phyloP scores from a whole-genome alignment of 1,284 basidiomycete species.

The Sutorius eximius region DNA sequence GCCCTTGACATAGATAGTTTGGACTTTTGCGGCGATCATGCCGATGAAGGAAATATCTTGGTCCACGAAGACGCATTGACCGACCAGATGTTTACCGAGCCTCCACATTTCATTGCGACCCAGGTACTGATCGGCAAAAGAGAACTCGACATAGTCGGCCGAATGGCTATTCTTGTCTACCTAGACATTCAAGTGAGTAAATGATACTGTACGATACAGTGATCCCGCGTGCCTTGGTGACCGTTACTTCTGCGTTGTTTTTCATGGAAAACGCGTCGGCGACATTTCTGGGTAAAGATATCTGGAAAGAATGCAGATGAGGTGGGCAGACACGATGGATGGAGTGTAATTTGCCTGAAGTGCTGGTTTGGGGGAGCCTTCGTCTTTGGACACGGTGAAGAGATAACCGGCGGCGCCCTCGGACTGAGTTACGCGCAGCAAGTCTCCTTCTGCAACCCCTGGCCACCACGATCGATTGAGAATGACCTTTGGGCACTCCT shows the following conservation, averaged over 20 bases:
- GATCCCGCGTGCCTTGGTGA: conserved; percentile 57
- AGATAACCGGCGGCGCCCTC: conserved; percentile 54
- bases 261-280: conserved; percentile 69
- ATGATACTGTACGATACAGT: neutral
- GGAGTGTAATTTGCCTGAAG: conserved; percentile 51
- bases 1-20: conserved; percentile 69
- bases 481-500: conserved; percentile 56
- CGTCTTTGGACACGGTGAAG: conserved; percentile 65
- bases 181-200: conserved; percentile 38
- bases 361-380: conserved; percentile 57
- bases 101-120: conserved; percentile 95
- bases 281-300: conserved; percentile 68
- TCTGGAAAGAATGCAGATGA: conserved; percentile 41
- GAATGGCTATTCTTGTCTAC: conserved; percentile 63
- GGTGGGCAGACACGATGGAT: conserved; percentile 1
- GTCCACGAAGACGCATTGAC: conserved; percentile 70
- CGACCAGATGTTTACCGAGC: conserved; percentile 72
- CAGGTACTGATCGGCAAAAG: conserved; percentile 90
- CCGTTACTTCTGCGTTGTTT: conserved; percentile 67
- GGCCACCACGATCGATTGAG: conserved; percentile 75
- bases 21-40: conserved; percentile 76
- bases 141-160: conserved; percentile 84
- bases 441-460: conserved; percentile 71
- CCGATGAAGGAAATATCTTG: conserved; percentile 79
- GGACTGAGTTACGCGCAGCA: conserved; percentile 54